phyloP scores from a whole-genome alignment of 2,329 filamentous ascomycete species.

The Botrytis tulipae region DNA sequence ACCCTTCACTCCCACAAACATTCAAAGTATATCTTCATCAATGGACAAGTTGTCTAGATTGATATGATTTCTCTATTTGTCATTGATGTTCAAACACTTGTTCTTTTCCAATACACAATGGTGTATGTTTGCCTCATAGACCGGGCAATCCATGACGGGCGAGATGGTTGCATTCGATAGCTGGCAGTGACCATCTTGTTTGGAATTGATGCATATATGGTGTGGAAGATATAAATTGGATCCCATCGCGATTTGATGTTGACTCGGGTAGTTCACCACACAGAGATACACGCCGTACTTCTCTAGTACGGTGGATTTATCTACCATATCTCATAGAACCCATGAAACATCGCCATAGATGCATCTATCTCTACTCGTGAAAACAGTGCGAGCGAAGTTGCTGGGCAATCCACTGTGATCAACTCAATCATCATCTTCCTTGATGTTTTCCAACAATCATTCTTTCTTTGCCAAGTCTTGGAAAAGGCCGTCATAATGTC shows the following conservation, averaged over 20 bases:
- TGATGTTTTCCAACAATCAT: not conserved
- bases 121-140: not conserved
- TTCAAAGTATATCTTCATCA: not conserved
- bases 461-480: not conserved
- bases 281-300: too few species aligned
- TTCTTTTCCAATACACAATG: not conserved
- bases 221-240: not conserved
- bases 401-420: not conserved
- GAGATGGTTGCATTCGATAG: not conserved
- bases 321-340: accelerated
- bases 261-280: too few species aligned
- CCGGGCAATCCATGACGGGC: not conserved
- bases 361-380: not conserved
- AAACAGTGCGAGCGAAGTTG: not conserved
- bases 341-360: not conserved
- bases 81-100: not conserved
- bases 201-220: too few species aligned
- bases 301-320: not conserved
- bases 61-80: not conserved
- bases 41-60: not conserved
- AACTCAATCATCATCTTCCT: not conserved
- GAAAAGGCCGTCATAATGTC: not conserved
- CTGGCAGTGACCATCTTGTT: not conserved
- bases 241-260: not conserved
- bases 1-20: not conserved